Percentiles rank a stretch among this genome's conserved stretches.
Evolutionary conservation across 164 flowering plant species (phyloP).

Genomic region (Vitis rupestris): DNA sequence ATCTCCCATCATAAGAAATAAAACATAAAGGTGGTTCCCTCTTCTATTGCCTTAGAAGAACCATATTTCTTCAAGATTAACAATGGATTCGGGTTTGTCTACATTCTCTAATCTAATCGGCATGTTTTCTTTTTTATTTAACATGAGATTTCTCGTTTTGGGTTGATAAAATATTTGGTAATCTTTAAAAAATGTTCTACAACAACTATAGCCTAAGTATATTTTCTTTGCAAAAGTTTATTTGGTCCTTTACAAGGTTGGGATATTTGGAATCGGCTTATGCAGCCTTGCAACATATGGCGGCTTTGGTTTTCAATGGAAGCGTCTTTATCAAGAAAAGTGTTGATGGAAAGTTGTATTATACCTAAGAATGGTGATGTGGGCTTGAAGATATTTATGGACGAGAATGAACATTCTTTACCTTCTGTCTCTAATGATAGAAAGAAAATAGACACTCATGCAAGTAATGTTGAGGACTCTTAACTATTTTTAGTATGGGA

Average conservation of each 20-base stretch:
- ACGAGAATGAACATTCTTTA: constrained; percentile 13
- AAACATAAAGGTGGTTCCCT: too few relatives aligned
- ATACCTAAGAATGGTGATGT: constrained; percentile 38
- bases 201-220: constrained; percentile 44
- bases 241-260: constrained; percentile 65
- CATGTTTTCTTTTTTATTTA: too few relatives aligned
- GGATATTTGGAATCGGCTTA: constrained; percentile 67
- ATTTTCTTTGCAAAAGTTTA: constrained; percentile 48
- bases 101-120: too few relatives aligned
- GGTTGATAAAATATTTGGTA: too few relatives aligned
- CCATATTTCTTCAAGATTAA: too few relatives aligned
- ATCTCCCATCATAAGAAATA: too few relatives aligned
- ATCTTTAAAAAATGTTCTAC: too few relatives aligned
- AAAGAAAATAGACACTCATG: too few relatives aligned
- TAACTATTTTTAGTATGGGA: constrained; percentile 8
- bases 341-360: constrained; percentile 27
- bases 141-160: too few relatives aligned
- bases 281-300: constrained; percentile 65
- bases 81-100: too few relatives aligned
- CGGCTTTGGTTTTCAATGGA: constrained; percentile 40
- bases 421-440: constrained; percentile 4
- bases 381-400: constrained; percentile 8
- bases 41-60: too few relatives aligned
- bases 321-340: constrained; percentile 19
- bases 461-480: not conserved